Conservation (phyloP, 2,329 filamentous ascomycete genomes). For the Coniochaeta sp. region DNA sequence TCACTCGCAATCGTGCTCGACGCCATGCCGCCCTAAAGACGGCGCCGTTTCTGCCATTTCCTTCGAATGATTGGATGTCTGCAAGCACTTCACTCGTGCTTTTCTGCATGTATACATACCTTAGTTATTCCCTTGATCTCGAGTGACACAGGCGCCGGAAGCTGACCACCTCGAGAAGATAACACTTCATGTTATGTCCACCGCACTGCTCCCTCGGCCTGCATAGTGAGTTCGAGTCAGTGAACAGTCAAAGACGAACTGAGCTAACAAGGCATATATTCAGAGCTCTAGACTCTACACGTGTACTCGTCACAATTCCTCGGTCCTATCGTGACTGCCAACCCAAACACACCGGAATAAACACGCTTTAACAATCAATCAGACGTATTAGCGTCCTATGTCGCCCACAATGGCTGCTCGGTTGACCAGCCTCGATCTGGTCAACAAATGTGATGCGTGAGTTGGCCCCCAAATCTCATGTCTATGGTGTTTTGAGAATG, state of each 20-base stretch:
- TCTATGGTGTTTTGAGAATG: neutral
- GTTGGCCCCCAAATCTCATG: conserved; percentile 13
- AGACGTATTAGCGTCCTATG: neutral
- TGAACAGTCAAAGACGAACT: neutral
- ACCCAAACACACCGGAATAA: neutral
- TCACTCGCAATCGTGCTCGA: neutral
- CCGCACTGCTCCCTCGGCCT: neutral
- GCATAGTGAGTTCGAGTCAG: neutral
- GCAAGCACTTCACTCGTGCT: neutral
- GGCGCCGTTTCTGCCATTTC: neutral
- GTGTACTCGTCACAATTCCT: too few relatives aligned
- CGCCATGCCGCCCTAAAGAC: neutral
- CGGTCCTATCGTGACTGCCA: neutral
- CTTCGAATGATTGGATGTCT: neutral
- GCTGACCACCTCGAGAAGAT: neutral
- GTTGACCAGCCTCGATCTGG: conserved; percentile 40
- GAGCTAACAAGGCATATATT: neutral
- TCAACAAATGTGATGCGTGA: conserved; percentile 48
- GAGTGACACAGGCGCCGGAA: neutral
- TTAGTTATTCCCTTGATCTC: neutral
- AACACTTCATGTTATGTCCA: neutral
- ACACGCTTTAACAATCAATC: neutral
- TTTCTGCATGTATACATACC: too few relatives aligned
- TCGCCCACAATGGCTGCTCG: conserved; percentile 4
- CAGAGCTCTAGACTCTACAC: neutral